Percentiles rank a stretch among this genome's conserved stretches.
Evolutionary conservation across 768 basidiomycete genomes (phyloP).

Genomic region (Suillus hirtellus): DNA sequence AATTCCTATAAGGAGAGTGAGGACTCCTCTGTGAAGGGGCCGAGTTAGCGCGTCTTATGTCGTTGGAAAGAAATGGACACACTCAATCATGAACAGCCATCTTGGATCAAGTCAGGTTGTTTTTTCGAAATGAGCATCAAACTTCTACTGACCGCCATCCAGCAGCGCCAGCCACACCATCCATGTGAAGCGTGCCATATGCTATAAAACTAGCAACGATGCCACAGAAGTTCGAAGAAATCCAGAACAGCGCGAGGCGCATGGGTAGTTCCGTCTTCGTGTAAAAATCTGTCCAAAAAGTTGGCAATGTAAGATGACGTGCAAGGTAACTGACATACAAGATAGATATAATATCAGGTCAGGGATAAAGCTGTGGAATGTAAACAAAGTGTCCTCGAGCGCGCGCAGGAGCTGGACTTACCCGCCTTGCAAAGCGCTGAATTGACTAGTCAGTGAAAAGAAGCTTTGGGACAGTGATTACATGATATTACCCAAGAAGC

Average conservation of each 20-base stretch:
- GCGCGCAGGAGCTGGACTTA: constrained; percentile 18
- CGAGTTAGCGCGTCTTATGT: constrained; percentile 40
- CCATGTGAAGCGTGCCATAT: constrained; percentile 60
- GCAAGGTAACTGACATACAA: constrained; percentile 36
- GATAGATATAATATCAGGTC: constrained; percentile 63
- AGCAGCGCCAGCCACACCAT: constrained; percentile 51
- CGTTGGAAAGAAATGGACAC: constrained; percentile 36
- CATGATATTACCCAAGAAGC: constrained; percentile 42
- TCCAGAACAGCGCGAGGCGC: constrained; percentile 59
- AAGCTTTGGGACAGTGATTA: not conserved
- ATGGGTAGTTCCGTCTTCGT: constrained; percentile 59
- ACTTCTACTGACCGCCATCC: constrained; percentile 46
- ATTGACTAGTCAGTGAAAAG: constrained; percentile 2
- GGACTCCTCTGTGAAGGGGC: constrained; percentile 35
- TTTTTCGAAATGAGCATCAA: not conserved
- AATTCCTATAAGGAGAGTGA: constrained; percentile 55
- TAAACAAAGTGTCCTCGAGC: not conserved
- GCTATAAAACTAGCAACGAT: constrained; percentile 58
- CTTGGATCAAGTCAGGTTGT: constrained; percentile 20
- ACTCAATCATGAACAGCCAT: constrained; percentile 64
- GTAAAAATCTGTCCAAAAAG: constrained; percentile 41
- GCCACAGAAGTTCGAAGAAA: constrained; percentile 44
- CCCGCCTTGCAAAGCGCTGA: constrained; percentile 48
- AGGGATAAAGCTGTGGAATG: constrained; percentile 46
- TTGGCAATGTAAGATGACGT: not conserved